phyloP scores from a whole-genome alignment of 495 filamentous ascomycete genomes.

The Ramalina intermedia region DNA sequence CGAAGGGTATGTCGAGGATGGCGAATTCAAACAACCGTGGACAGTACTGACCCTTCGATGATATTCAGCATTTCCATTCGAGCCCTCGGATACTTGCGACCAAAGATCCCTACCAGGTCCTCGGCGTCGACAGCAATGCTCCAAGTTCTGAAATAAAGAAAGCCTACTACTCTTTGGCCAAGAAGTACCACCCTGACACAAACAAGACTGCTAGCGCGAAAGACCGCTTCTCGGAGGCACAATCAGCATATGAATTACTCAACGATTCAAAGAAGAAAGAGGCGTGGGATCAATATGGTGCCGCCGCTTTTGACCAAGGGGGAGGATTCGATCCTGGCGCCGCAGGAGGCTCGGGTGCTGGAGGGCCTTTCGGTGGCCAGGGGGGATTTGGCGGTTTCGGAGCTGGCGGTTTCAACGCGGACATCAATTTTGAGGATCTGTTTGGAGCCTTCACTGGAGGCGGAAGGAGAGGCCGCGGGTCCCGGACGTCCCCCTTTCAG shows the following conservation, averaged over 20 bases:
- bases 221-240: constrained; percentile 85
- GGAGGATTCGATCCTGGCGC: constrained; percentile 54
- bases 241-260: constrained; percentile 81
- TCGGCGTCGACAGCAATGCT: constrained; percentile 71
- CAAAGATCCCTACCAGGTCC: constrained; percentile 69
- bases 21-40: not conserved
- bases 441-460: constrained; percentile 75
- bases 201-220: constrained; percentile 88
- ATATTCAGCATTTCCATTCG: constrained; percentile 57
- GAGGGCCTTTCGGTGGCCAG: constrained; percentile 37
- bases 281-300: constrained; percentile 79
- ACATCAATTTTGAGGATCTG: constrained; percentile 90
- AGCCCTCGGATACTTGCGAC: constrained; percentile 45
- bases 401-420: constrained; percentile 50
- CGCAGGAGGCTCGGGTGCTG: constrained; percentile 41
- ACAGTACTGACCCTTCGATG: not conserved
- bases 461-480: constrained; percentile 40
- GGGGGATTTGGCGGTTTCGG: constrained; percentile 40
- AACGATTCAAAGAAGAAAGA: constrained; percentile 84
- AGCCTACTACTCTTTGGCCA: constrained; percentile 94
- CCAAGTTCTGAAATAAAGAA: constrained; percentile 89
- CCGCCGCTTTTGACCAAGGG: constrained; percentile 71
- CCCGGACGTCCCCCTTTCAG: constrained; percentile 44
- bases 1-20: not conserved
- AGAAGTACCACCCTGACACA: constrained; percentile 95